Conservation (phyloP, 2,329 filamentous ascomycete genomes). For the Pyricularia sp. region DNA sequence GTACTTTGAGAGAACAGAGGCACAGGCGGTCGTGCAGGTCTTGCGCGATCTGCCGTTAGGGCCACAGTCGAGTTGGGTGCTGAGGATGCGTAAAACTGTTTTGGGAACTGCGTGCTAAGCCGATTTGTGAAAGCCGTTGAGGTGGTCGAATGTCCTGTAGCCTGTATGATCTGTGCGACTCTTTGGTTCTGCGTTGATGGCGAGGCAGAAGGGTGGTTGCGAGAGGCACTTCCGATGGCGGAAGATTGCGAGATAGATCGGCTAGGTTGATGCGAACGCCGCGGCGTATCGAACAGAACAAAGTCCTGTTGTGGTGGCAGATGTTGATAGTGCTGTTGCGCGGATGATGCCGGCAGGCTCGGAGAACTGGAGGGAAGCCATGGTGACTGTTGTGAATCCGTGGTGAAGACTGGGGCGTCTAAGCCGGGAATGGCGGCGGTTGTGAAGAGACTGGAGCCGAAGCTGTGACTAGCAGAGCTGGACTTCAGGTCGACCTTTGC, state of each 20-base stretch:
- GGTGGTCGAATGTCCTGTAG: slow-evolving; percentile 39
- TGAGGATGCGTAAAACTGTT: slow-evolving; percentile 56
- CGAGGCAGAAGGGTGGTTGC: slow-evolving; percentile 31
- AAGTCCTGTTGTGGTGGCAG: slow-evolving; percentile 51
- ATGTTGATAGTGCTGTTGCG: slow-evolving; percentile 39
- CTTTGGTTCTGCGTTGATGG: slow-evolving; percentile 42
- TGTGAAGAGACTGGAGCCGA: slow-evolving; percentile 42
- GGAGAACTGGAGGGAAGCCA: slow-evolving; percentile 61
- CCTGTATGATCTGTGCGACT: slow-evolving; percentile 45
- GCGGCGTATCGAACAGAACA: slow-evolving; percentile 55
- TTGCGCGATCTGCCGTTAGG: slow-evolving; percentile 35
- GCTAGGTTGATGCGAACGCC: slow-evolving; percentile 29
- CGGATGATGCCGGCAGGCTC: slow-evolving; percentile 50
- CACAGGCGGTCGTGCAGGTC: slow-evolving; percentile 50
- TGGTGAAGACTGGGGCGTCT: slow-evolving; percentile 68
- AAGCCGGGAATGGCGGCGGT: slow-evolving; percentile 48
- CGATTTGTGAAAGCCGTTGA: slow-evolving; percentile 42
- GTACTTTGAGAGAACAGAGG: slow-evolving; percentile 55
- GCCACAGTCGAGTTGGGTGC: slow-evolving; percentile 46
- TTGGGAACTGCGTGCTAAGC: slow-evolving; percentile 41
- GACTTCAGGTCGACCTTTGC: slow-evolving; percentile 54
- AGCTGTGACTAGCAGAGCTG: slow-evolving; percentile 43
- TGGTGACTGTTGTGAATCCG: slow-evolving; percentile 64
- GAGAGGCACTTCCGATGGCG: slow-evolving; percentile 29
- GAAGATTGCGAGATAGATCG: slow-evolving; percentile 25